Evolutionary conservation across 345 rosid genomes (phyloP), one percentile per base, ranked within the genome.

Genomic region (Passiflora organensis): DNA sequence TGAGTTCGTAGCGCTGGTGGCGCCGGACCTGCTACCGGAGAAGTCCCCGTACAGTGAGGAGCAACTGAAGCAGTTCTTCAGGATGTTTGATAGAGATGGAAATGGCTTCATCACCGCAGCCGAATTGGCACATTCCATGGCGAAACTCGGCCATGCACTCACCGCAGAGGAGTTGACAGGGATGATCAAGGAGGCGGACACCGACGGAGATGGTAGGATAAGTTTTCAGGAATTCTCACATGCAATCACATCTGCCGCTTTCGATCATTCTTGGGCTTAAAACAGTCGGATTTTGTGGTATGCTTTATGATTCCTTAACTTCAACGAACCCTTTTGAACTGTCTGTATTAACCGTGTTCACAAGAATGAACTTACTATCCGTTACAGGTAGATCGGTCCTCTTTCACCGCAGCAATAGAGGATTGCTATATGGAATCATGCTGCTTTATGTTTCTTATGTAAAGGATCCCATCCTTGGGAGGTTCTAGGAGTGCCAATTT

Each of bases 101-200:
- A 82, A 89, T 23, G 97, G 97, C 15, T 86, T 68, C 45, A 82
- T 89, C 43, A 89, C 95, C 0, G 89, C 91, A 0, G 91, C 83
- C 0, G 96, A 89, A 64, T 67, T 89, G 68, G 91, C 95, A 4
- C 91, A 86, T 60, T 83, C 95, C 0, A 89, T 86, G 97, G 95
- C 97, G 0, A 84, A 72, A 69, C 66, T 86, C 6, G 95, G 95
- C n/a, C 87, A 89, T 32, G 84, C 87, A 0, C 76, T 89, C 53
- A 86, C 91, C 0, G 87, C 71, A 0, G 87, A 79, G 44, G 95
- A 89, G 66, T 55, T 89, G 59, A 76, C 84, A 0, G 97, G 86
- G 51, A 89, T 89, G 97, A 89, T 89, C 48, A 84, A 57, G 71
- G 97, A 89, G 65, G 97, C 97, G 0, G 97, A 89, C 59, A 71